Conservation (phyloP, 495 filamentous ascomycete species). For the Xylaria flabelliformis region DNA sequence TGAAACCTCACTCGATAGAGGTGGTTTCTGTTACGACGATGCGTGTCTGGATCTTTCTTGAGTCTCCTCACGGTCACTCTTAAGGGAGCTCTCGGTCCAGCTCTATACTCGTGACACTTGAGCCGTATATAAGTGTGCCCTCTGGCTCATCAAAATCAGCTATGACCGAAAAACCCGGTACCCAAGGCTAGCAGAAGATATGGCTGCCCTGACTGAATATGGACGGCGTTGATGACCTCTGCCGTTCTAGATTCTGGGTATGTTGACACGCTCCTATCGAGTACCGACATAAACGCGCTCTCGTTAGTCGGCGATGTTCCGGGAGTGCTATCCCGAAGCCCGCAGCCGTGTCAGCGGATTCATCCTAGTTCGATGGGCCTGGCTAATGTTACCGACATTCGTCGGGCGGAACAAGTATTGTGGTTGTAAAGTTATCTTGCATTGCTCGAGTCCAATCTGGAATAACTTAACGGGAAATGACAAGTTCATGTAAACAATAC, state of each 20-base stretch:
- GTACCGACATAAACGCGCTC: slow-evolving; percentile 66
- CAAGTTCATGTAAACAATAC: no score
- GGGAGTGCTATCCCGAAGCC: slow-evolving; percentile 49
- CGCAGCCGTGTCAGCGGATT: slow-evolving; percentile 50
- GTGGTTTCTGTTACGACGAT: slow-evolving; percentile 37
- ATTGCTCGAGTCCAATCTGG: no score
- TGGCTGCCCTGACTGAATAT: no score
- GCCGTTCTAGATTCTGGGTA: slow-evolving; percentile 66
- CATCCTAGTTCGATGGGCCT: slow-evolving; percentile 50
- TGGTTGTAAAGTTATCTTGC: no score
- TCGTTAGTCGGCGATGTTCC: slow-evolving; percentile 72
- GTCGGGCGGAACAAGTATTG: no score
- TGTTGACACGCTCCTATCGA: slow-evolving; percentile 60
- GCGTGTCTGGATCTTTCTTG: slow-evolving; percentile 61
- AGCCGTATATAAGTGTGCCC: slow-evolving; percentile 50
- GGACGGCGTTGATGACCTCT: no score
- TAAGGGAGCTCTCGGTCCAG: slow-evolving; percentile 32
- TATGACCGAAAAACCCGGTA: slow-evolving; percentile 41
- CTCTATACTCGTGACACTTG: slow-evolving; percentile 55
- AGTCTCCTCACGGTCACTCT: slow-evolving; percentile 65
- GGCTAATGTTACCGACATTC: slow-evolving; percentile 37
- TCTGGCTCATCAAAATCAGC: slow-evolving; percentile 48
- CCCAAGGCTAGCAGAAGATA: no score
- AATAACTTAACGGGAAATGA: no score
- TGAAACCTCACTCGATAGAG: no score